phyloP scores from a whole-genome alignment of 352 stramenopile species.

The Globisporangium emineosum region DNA sequence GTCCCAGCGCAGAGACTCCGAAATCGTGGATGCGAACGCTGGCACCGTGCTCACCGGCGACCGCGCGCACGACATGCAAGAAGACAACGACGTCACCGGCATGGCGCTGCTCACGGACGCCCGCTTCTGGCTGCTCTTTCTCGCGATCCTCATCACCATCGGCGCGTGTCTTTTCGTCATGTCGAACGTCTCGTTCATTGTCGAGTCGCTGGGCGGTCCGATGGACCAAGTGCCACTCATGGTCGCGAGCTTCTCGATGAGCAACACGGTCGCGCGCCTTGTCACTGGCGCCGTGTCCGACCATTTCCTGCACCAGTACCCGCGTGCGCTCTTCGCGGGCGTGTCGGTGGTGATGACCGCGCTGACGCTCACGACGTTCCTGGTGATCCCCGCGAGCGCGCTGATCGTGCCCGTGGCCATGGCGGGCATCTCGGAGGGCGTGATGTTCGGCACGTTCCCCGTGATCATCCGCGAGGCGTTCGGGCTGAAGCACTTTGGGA shows the following conservation, averaged over 20 bases:
- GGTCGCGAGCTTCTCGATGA: conserved; percentile 75
- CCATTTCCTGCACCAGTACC: conserved; percentile 34
- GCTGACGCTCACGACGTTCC: conserved; percentile 48
- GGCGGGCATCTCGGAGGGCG: conserved; percentile 65
- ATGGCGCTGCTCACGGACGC: conserved; percentile 43
- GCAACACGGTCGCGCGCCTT: conserved; percentile 66
- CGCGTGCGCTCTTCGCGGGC: conserved; percentile 55
- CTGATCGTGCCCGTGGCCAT: conserved; percentile 55
- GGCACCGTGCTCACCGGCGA: conserved; percentile 23
- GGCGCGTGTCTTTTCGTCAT: conserved; percentile 73
- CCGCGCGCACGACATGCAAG: conserved; percentile 20
- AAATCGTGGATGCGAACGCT: conserved; percentile 36
- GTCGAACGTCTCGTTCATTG: conserved; percentile 85
- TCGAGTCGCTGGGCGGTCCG: conserved; percentile 62
- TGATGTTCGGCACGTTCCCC: conserved; percentile 81
- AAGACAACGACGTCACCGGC: conserved; percentile 56
- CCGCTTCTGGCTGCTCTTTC: conserved; percentile 80
- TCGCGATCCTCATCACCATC: conserved; percentile 71
- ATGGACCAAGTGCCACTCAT: conserved; percentile 67
- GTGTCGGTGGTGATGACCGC: conserved; percentile 48
- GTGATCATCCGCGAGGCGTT: conserved; percentile 83
- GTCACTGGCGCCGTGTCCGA: conserved; percentile 63
- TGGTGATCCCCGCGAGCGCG: conserved; percentile 37
- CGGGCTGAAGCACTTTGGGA: conserved; percentile 72
- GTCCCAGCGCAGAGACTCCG: conserved; percentile 35